Evolutionary conservation across 306 rosid genomes (phyloP).

Genomic region (Quercus glauca): DNA sequence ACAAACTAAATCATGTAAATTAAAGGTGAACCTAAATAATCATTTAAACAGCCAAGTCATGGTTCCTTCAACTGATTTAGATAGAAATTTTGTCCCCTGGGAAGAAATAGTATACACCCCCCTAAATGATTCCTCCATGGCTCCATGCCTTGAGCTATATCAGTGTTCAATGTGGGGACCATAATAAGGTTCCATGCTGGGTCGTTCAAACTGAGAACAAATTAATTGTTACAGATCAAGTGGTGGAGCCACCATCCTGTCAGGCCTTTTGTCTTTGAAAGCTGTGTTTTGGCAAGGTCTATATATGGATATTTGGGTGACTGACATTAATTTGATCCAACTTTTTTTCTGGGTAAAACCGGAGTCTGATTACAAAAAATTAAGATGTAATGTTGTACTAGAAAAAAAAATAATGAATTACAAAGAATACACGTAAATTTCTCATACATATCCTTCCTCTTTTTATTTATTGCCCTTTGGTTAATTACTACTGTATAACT

Average conservation of each 20-base stretch:
- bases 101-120: no score
- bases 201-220: constrained; percentile 4
- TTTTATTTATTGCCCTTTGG: background rate
- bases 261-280: constrained; percentile 7
- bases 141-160: no score
- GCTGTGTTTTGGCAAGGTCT: background rate
- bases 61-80: no score
- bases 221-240: background rate
- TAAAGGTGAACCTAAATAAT: no score
- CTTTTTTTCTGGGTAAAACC: background rate
- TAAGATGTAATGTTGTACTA: background rate
- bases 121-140: no score
- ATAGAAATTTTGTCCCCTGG: no score
- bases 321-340: constrained; percentile 13
- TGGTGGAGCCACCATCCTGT: constrained; percentile 1
- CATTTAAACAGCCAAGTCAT: no score
- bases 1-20: no score
- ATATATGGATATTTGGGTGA: background rate
- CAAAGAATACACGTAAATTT: background rate
- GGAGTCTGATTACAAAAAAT: background rate
- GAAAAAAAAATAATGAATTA: background rate
- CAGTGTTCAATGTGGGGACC: background rate
- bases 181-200: constrained; percentile 5
- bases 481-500: no score
- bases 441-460: background rate